Conservation (phyloP, 164 flowering plant genomes). For the Macadamia tetraphylla region DNA sequence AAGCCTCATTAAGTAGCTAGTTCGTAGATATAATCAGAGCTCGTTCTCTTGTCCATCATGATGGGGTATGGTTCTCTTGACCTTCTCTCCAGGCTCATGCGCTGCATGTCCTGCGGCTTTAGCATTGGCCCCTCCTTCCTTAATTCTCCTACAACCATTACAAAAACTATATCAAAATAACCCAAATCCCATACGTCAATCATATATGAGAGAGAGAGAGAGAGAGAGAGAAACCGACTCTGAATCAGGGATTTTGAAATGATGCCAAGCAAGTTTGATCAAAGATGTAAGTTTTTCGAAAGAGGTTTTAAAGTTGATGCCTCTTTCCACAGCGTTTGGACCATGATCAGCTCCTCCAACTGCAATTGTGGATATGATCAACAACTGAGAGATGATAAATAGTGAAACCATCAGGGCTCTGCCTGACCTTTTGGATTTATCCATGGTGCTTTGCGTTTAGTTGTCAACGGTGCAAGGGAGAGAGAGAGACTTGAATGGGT, state of each 20-base stretch:
- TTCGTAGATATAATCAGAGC: background rate
- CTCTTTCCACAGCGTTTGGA: slow-evolving; percentile 10
- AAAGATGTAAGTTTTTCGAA: slow-evolving; percentile 4
- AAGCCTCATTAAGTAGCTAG: too few relatives aligned
- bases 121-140: background rate
- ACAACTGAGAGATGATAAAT: background rate
- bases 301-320: background rate
- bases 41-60: background rate
- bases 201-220: too few relatives aligned
- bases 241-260: background rate
- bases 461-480: too few relatives aligned
- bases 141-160: background rate
- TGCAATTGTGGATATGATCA: background rate
- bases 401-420: background rate
- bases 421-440: too few relatives aligned
- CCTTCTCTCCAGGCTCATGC: slow-evolving; percentile 10
- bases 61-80: background rate
- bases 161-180: background rate
- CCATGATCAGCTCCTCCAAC: background rate
- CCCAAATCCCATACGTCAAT: too few relatives aligned
- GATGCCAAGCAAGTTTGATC: slow-evolving; percentile 2
- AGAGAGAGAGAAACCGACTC: slow-evolving; percentile 1
- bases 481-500: too few relatives aligned
- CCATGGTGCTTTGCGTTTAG: too few relatives aligned
- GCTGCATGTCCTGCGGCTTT: slow-evolving; percentile 13